phyloP scores from a whole-genome alignment of 2,329 filamentous ascomycete genomes.

The Nemania sp. region DNA sequence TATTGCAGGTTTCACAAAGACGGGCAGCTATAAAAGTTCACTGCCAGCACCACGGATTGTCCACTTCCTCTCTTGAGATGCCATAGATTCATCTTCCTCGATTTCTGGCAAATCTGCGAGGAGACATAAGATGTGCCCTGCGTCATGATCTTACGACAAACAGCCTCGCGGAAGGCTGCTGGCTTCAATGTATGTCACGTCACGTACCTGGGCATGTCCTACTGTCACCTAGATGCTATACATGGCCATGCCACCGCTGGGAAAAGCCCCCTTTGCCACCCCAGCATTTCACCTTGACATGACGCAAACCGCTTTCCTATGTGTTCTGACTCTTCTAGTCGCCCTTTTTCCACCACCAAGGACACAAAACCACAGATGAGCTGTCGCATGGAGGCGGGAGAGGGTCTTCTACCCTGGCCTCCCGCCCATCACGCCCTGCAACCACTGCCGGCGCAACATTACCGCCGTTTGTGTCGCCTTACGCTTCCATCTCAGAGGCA shows the following conservation, averaged over 20 bases:
- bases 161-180: constrained; percentile 46
- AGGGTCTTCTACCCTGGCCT: constrained; percentile 24
- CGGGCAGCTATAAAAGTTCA: constrained; percentile 14
- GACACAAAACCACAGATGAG: constrained; percentile 26
- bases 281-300: background rate
- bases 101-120: background rate
- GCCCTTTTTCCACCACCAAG: constrained; percentile 31
- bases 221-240: background rate
- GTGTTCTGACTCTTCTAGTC: constrained; percentile 29
- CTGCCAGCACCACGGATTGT: background rate
- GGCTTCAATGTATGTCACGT: constrained; percentile 41
- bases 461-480: constrained; percentile 37
- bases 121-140: constrained; percentile 29
- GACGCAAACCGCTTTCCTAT: constrained; percentile 1
- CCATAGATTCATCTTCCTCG: background rate
- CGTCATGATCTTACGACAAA: constrained; percentile 46
- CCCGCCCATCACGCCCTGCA: constrained; percentile 31
- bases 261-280: background rate
- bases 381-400: constrained; percentile 28
- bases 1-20: constrained; percentile 8
- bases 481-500: constrained; percentile 47
- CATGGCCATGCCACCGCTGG: no score
- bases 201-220: background rate
- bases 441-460: constrained; percentile 33
- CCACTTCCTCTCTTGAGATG: background rate